A percentile compares a stretch with the other conserved stretches of the same genome.
Conservation (phyloP, 2,329 filamentous ascomycete genomes). For the Grosmannia clavigera region DNA sequence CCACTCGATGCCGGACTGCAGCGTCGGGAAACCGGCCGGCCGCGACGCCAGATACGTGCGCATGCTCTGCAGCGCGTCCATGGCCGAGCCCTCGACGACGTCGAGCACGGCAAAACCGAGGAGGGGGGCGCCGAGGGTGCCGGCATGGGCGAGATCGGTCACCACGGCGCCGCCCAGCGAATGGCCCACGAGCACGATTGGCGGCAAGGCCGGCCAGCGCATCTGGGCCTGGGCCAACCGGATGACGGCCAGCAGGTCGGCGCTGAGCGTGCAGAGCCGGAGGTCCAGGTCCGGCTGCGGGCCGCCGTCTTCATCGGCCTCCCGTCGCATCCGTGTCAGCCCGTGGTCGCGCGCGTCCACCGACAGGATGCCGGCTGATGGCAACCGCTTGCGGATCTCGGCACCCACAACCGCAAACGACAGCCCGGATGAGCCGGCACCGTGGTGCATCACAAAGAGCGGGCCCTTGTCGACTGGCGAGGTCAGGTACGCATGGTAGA, state of each 20-base stretch:
- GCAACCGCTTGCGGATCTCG: constrained; percentile 65
- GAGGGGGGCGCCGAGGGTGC: constrained; percentile 46
- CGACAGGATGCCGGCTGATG: constrained; percentile 71
- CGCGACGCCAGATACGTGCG: constrained; percentile 77
- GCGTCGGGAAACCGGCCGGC: constrained; percentile 62
- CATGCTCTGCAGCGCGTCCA: constrained; percentile 92
- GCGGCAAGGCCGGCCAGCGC: constrained; percentile 61
- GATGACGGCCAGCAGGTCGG: constrained; percentile 61
- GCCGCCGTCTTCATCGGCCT: constrained; percentile 12
- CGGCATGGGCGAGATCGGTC: constrained; percentile 63
- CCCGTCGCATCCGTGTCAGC: constrained; percentile 31
- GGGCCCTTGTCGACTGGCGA: constrained; percentile 65
- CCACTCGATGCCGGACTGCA: constrained; percentile 82
- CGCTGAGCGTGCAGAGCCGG: constrained; percentile 56
- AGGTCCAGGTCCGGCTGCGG: constrained; percentile 40
- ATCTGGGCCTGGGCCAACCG: constrained; percentile 53
- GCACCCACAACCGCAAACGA: constrained; percentile 75
- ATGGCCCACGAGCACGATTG: constrained; percentile 76
- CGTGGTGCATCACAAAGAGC: constrained; percentile 88
- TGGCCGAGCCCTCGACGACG: constrained; percentile 89
- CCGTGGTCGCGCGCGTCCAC: constrained; percentile 83
- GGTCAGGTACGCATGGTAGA: constrained; percentile 78
- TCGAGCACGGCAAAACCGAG: constrained; percentile 79
- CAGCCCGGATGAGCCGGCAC: constrained; percentile 82
- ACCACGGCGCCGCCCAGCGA: constrained; percentile 87